Evolutionary conservation across 2,329 filamentous ascomycete genomes (phyloP), one percentile per base, ranked within the genome.

Genomic region (Ophiocordyceps unilateralis): DNA sequence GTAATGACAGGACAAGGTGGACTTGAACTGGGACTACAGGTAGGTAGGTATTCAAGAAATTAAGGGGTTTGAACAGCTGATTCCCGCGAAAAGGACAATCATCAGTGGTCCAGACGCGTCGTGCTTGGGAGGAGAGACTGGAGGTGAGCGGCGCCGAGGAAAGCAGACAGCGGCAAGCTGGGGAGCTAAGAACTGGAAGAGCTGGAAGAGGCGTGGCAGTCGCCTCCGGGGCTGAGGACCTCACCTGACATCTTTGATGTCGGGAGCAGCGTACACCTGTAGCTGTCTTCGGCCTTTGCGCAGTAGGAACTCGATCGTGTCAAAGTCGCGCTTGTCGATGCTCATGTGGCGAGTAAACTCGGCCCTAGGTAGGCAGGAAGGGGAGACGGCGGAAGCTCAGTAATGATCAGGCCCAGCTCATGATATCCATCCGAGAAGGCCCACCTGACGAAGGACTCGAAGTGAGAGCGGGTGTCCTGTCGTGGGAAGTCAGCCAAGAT

Each of bases 301-400:
- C 42, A 95, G 58, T 28, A 93, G 66, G 58, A 85, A 91, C 60
- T 95, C 88, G 45, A 95, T 81, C 6, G 86, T 80, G 15, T 71
- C 69, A 60, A 94, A 94, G 55, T 94, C 86, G 51, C 84, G 86
- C 62, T 85, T 91, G 59, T 83, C 79, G 44, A 93, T 59, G 9
- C 59, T 56, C 12, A 76, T 56, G 55, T 83, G 71, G 56, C 81
- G 83, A 34, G 77, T 67, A 55, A 98, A 96, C 56, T 95, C 86
- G 23, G 67, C 21, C 23, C 49, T 51, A 26, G 4, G 21, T 8
- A 4, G 22, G n/a, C 15, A 10, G 3, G 20, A 3, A 32, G 11
- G 23, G 1, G 12, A 17, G n/a, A 22, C n/a, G n/a, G n/a, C n/a
- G n/a, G n/a, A n/a, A n/a, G n/a, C n/a, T n/a, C n/a, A n/a, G n/a